These are phyloP conservation scores for Kalmanozyma brasiliensis DNA, from an alignment of 1,284 basidiomycete genomes.

Conservation along the genomic window DNA sequence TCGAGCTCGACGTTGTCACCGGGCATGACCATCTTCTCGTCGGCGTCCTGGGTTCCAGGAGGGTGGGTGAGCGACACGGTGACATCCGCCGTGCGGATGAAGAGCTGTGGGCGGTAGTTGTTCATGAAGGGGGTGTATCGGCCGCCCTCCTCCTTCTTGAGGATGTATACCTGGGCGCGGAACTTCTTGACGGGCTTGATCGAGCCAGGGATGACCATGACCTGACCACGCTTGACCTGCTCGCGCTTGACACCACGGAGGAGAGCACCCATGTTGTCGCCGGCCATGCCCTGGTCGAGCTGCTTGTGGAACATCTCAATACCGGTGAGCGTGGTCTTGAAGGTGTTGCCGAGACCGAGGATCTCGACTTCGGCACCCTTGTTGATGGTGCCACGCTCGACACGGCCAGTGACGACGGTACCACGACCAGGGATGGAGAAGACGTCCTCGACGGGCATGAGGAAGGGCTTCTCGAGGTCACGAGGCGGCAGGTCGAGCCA, in stretches of 20 bases:
- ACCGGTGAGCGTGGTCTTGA: slow-evolving; percentile 95
- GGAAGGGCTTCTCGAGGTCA: slow-evolving; percentile 98
- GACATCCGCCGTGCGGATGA: slow-evolving; percentile 94
- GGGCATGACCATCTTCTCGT: slow-evolving; percentile 85
- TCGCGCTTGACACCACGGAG: slow-evolving; percentile 98
- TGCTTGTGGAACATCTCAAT: slow-evolving; percentile 99
- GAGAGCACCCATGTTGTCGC: slow-evolving; percentile 99
- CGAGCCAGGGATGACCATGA: slow-evolving; percentile 87
- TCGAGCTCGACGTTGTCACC: slow-evolving; percentile 97
- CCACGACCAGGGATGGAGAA: slow-evolving; percentile 99
- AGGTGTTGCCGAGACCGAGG: slow-evolving; percentile 81
- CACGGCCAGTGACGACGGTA: slow-evolving; percentile 96
- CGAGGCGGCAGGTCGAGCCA: slow-evolving; percentile 96
- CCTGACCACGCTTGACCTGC: slow-evolving; percentile 92
- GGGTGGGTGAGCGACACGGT: slow-evolving; percentile 89
- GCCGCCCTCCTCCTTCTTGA: slow-evolving; percentile 98
- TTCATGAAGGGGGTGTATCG: slow-evolving; percentile 97
- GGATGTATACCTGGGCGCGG: slow-evolving; percentile 69
- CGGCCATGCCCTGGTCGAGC: slow-evolving; percentile 95
- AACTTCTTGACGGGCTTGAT: slow-evolving; percentile 96
- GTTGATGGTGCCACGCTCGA: slow-evolving; percentile 90
- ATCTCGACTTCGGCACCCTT: slow-evolving; percentile 97
- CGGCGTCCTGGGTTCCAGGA: slow-evolving; percentile 72
- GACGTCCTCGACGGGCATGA: slow-evolving; percentile 95
- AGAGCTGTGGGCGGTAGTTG: slow-evolving; percentile 96